These are phyloP conservation scores for Trichosporon coremiiforme DNA, from an alignment of 1,284 basidiomycete genomes.

Conservation along the genomic window DNA sequence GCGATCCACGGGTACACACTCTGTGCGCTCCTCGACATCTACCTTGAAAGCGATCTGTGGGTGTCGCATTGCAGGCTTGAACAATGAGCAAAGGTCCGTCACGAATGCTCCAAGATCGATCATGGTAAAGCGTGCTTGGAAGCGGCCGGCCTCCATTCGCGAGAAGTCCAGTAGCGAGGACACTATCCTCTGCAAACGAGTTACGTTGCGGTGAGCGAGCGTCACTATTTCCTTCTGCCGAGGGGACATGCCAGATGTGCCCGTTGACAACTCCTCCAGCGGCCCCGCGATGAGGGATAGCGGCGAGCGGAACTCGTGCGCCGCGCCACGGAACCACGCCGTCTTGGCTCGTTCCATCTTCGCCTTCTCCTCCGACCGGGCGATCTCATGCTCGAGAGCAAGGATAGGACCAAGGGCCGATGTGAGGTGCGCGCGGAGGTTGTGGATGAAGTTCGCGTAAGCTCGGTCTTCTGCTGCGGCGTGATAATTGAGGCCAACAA, in stretches of 20 bases:
- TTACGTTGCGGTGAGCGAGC: conserved; percentile 50
- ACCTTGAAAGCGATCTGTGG: conserved; percentile 13
- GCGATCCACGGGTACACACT: conserved; percentile 45
- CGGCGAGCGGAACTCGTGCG: conserved; percentile 54
- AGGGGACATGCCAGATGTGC: conserved; percentile 20
- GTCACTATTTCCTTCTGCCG: conserved; percentile 39
- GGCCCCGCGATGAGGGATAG: conserved; percentile 49
- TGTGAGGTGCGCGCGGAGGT: conserved; percentile 45
- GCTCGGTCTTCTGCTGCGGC: conserved; percentile 44
- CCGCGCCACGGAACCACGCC: conserved; percentile 53
- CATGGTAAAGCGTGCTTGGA: conserved; percentile 51
- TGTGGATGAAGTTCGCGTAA: conserved; percentile 49
- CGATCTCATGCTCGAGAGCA: conserved; percentile 49
- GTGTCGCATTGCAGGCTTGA: conserved; percentile 47
- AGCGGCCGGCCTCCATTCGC: conserved; percentile 48
- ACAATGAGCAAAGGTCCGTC: conserved; percentile 53
- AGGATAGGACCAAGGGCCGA: conserved; percentile 45
- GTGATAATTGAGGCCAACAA: conserved; percentile 55
- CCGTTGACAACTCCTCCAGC: conserved; percentile 46
- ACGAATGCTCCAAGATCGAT: conserved; percentile 51
- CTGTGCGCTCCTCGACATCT: conserved; percentile 23
- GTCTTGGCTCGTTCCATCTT: conserved; percentile 56
- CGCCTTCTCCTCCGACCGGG: conserved; percentile 48
- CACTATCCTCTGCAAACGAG: conserved; percentile 48
- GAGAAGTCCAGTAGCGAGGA: conserved; percentile 54